A percentile compares a stretch with the other conserved stretches of the same genome.
Conservation (phyloP, 2,329 filamentous ascomycete species). For the Corinectria fuckeliana region DNA sequence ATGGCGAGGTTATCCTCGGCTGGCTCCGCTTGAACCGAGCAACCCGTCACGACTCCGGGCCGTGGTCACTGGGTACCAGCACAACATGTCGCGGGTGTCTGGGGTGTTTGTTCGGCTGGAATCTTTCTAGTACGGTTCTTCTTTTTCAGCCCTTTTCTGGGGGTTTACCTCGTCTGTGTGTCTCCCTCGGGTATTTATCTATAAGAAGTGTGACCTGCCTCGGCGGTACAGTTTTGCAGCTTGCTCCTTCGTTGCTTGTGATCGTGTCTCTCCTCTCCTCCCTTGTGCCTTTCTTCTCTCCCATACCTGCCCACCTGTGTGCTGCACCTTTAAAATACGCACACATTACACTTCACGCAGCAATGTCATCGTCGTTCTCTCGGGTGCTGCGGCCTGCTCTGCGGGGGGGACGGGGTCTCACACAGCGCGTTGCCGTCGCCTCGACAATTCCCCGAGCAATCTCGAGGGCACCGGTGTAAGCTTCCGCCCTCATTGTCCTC, state of each 20-base stretch:
- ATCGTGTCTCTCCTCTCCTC: background rate
- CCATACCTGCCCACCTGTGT: background rate
- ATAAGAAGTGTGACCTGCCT: background rate
- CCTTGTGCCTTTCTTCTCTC: background rate
- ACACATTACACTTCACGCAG: background rate
- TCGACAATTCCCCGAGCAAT: slow-evolving; percentile 32
- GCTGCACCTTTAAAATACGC: background rate
- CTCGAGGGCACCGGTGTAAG: slow-evolving; percentile 38
- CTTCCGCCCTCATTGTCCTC: background rate
- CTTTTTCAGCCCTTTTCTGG: too few species aligned
- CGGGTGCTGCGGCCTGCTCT: slow-evolving; percentile 59
- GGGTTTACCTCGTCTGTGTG: background rate
- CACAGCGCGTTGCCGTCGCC: slow-evolving; percentile 35
- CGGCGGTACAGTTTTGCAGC: background rate
- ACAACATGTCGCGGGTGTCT: background rate
- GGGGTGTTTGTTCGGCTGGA: background rate
- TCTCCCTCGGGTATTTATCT: background rate
- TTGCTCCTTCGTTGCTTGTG: background rate
- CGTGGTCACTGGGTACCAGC: background rate
- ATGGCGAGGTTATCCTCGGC: slow-evolving; percentile 24
- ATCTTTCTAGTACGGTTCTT: background rate
- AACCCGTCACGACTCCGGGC: background rate
- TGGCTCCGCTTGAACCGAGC: slow-evolving; percentile 15
- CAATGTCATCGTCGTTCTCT: slow-evolving; percentile 54
- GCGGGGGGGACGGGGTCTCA: slow-evolving; percentile 50